These are phyloP conservation scores for Apiotrichum montevideense DNA, from an alignment of 1,284 basidiomycete genomes.

Conservation along the genomic window DNA sequence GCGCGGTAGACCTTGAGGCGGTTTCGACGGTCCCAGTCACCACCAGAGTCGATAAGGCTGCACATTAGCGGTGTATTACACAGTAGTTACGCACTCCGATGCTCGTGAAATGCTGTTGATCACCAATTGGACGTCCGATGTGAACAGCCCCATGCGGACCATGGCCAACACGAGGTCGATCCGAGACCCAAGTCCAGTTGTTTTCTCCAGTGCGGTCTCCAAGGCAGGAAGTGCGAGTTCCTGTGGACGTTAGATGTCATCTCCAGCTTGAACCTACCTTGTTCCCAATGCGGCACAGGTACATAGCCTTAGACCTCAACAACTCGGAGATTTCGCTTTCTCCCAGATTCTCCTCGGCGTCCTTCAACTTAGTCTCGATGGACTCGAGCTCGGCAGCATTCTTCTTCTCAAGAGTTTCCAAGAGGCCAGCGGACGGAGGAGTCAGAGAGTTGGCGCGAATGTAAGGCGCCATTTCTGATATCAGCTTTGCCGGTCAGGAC, in stretches of 20 bases:
- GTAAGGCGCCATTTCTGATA: constrained; percentile 75
- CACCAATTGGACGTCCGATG: constrained; percentile 70
- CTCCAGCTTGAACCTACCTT: constrained; percentile 55
- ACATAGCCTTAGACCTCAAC: constrained; percentile 75
- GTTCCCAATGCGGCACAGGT: constrained; percentile 84
- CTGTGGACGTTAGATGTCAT: constrained; percentile 39
- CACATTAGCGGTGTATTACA: neutral
- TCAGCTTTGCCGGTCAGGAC: constrained; percentile 2
- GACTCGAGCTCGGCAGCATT: constrained; percentile 71
- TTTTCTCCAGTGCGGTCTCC: constrained; percentile 81
- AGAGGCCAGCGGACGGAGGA: constrained; percentile 55
- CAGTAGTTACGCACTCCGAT: constrained; percentile 59
- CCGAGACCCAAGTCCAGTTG: constrained; percentile 82
- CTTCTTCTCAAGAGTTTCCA: constrained; percentile 64
- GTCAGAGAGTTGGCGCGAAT: constrained; percentile 43
- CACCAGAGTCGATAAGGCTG: constrained; percentile 88
- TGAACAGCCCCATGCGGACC: constrained; percentile 88
- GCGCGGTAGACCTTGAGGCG: constrained; percentile 93
- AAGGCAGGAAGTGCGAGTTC: constrained; percentile 72
- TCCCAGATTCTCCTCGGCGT: constrained; percentile 85
- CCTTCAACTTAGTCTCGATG: constrained; percentile 71
- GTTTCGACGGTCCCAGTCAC: constrained; percentile 97
- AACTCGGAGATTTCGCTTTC: constrained; percentile 90
- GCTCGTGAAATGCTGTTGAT: constrained; percentile 70
- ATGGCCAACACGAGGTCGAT: constrained; percentile 90